Evolutionary conservation across 2,329 filamentous ascomycete species (phyloP), one percentile per base, ranked within the genome.

Genomic region (Hymenoscyphus repandus): DNA sequence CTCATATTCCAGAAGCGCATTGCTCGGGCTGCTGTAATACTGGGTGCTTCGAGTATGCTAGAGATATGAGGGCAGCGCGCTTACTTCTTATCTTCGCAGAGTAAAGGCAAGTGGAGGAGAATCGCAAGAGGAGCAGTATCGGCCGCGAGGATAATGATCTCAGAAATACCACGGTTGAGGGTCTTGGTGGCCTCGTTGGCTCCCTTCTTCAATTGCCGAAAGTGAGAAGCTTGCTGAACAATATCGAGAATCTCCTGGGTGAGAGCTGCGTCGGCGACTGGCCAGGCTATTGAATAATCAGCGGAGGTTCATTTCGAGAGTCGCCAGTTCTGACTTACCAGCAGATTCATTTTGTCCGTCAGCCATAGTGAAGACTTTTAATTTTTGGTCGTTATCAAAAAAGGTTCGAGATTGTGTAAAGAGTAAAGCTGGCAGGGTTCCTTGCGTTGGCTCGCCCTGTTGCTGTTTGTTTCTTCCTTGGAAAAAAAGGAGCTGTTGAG

Each of bases 61-160:
- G 22, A 7, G 22, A 7, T 27, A 27, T 4, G 22, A 27, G 4
- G 7, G 22, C 4, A 27, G n/a, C 32, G 6, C 11, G 45, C 52
- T 49, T 11, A 62, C 59, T 55, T 53, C 58, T 86, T 86, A 73
- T 88, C 86, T 72, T 96, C 91, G 69, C 85, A 85, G 47, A 96
- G 82, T 22, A 96, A 84, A 30, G 92, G 92, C 39, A 96, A 77
- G 72, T 95, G 90, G 53, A 96, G 80, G 44, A 95, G 78, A 60
- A 96, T 96, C 47, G 90, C 87, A 46, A 96, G 79, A 38, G 91
- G 91, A 52, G 82, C 80, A 62, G 90, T 93, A 69, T 97, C 92
- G 58, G 89, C 90, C 43, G 90, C 90, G 49, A 96, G 82, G 62
- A 97, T 80, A 66, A 96, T 85, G 58, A 97, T 76, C 74, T 97